phyloP scores from a whole-genome alignment of 352 stramenopile species.

The Pythium rhizo-oryzae region DNA sequence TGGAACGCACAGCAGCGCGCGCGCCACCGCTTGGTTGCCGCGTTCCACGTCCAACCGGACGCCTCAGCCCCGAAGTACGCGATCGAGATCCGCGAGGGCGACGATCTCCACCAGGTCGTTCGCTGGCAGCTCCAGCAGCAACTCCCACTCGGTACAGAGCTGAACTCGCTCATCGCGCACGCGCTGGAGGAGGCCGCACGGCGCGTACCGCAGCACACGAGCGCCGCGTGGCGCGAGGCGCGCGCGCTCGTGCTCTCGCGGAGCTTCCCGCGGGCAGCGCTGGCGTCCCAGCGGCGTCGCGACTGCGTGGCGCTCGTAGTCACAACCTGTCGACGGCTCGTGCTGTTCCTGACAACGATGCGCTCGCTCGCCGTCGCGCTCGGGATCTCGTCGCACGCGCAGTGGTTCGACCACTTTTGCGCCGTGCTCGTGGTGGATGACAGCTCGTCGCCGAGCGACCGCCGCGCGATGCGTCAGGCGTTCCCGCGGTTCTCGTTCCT shows the following conservation, averaged over 20 bases:
- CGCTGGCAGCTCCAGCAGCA: conserved; percentile 19
- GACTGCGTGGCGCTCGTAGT: conserved; percentile 48
- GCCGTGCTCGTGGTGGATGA: conserved; percentile 58
- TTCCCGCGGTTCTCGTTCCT: conserved; percentile 44
- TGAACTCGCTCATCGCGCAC: neutral
- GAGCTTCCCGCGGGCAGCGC: neutral
- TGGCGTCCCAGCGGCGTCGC: neutral
- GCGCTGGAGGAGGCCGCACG: neutral
- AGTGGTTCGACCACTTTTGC: conserved; percentile 40
- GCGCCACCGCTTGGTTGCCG: conserved; percentile 23
- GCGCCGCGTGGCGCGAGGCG: conserved; percentile 28
- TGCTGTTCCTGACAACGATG: conserved; percentile 47
- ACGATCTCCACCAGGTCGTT: conserved; percentile 45
- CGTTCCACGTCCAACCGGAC: conserved; percentile 7
- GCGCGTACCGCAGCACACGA: conserved; percentile 25
- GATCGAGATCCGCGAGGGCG: conserved; percentile 41
- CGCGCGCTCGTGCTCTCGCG: conserved; percentile 13
- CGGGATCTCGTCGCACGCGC: neutral
- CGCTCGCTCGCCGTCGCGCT: conserved; percentile 27
- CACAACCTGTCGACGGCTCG: conserved; percentile 64
- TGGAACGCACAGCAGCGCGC: conserved; percentile 36
- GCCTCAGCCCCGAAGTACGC: neutral
- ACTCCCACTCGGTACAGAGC: neutral
- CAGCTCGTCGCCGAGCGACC: conserved; percentile 44
- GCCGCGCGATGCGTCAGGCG: conserved; percentile 33